phyloP scores from a whole-genome alignment of 139 green algal species.

The Gonium pectorale region DNA sequence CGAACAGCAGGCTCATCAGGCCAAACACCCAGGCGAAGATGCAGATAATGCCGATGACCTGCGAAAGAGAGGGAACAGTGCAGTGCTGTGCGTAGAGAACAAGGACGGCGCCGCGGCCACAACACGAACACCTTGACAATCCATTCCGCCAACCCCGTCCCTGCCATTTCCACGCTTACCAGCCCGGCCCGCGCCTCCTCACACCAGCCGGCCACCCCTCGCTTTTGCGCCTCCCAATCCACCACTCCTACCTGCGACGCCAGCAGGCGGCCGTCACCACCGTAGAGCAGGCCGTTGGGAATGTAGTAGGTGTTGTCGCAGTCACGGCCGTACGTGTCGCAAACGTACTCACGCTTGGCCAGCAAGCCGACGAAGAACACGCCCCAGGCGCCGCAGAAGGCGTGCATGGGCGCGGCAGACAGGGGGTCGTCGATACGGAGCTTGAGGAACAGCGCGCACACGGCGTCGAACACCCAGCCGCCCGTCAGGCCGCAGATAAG shows the following conservation, averaged over 20 bases:
- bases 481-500: slow-evolving; percentile 81
- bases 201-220: too few species aligned
- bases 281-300: slow-evolving; percentile 70
- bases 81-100: neutral
- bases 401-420: slow-evolving; percentile 83
- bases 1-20: slow-evolving; percentile 72
- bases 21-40: slow-evolving; percentile 70
- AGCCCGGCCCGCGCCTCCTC: too few species aligned
- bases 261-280: slow-evolving; percentile 65
- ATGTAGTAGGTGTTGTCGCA: slow-evolving; percentile 36
- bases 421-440: slow-evolving; percentile 81
- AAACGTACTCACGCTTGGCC: slow-evolving; percentile 69
- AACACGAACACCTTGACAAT: neutral
- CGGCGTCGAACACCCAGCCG: slow-evolving; percentile 47
- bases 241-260: slow-evolving; percentile 56
- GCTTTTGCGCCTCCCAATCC: neutral
- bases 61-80: neutral
- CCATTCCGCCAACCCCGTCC: too few species aligned
- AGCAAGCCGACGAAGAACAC: slow-evolving; percentile 72
- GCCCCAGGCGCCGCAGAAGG: slow-evolving; percentile 72
- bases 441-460: slow-evolving; percentile 52
- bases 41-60: slow-evolving; percentile 74
- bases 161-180: too few species aligned
- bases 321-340: slow-evolving; percentile 57
- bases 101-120: neutral